Evolutionary conservation across 2,329 filamentous ascomycete genomes (phyloP), one percentile per base, ranked within the genome.

Genomic region (Chrysoporthe austroafricana): DNA sequence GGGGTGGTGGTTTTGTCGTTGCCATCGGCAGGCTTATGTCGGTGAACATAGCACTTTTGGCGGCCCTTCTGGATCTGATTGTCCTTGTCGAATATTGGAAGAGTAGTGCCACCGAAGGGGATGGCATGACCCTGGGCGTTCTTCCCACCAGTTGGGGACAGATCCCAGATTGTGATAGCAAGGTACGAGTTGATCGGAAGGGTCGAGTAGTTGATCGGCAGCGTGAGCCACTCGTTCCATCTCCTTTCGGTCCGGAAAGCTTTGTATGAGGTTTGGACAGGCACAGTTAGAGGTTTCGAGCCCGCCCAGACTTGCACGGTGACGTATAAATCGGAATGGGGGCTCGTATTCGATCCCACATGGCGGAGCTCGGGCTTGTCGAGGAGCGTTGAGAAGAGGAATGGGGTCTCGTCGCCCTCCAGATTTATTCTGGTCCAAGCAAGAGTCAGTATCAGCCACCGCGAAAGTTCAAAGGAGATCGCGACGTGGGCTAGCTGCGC

Each of bases 171-270:
- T 0, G 96, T 99, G 68, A 99, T 93, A 26, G 94, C 94, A 46
- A 99, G 85, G 74, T 93, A 91, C 2, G 94, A 89, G 73, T 93
- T 92, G 56, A 90, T 82, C 0, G 96, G 94, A 1, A 97, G 86
- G 68, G 91, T 90, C 70, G 92, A 90, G 78, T 97, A 96, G 4
- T 89, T 86, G 70, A 98, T 89, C 0, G 96, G 95, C 50, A 99
- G 82, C 43, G 91, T 89, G 39, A 99, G 87, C 96, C 96, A 99
- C 81, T 98, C 95, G 77, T 97, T 97, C 96, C 96, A 97, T 76
- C 89, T 87, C 80, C 89, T 82, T 74, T 91, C 88, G 46, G 86
- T 86, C 76, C 94, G 93, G 77, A 99, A 98, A 8, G 93, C 83
- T 76, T 94, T 97, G 81, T 98, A 98, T 34, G 93, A 87, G 2